Conservation (phyloP, 2,329 filamentous ascomycete genomes). For the Ascochyta lentis region DNA sequence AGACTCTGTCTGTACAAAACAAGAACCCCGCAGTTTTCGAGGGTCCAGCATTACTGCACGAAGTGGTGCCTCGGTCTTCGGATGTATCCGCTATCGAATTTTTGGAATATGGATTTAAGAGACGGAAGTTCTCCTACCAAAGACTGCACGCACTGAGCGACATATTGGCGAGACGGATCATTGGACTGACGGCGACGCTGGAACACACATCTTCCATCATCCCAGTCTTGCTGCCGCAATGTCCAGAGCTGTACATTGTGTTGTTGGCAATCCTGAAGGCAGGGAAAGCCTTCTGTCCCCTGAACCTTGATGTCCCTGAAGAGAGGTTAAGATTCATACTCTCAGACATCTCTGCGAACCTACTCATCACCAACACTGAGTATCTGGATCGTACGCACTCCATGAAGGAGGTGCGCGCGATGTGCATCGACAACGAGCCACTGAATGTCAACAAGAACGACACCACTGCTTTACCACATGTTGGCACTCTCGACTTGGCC, state of each 20-base stretch:
- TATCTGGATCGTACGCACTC: slow-evolving; percentile 52
- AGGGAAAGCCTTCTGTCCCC: slow-evolving; percentile 84
- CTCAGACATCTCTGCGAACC: slow-evolving; percentile 72
- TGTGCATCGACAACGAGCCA: slow-evolving; percentile 54
- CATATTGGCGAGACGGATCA: slow-evolving; percentile 56
- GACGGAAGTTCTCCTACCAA: slow-evolving; percentile 64
- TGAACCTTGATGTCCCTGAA: slow-evolving; percentile 77
- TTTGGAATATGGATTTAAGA: slow-evolving; percentile 56
- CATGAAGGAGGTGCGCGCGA: slow-evolving; percentile 43
- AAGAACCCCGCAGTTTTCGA: slow-evolving; percentile 57
- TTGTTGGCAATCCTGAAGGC: slow-evolving; percentile 79
- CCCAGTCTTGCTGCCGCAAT: slow-evolving; percentile 80
- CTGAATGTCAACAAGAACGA: slow-evolving; percentile 27
- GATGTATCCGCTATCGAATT: slow-evolving; percentile 67
- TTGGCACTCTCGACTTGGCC: slow-evolving; percentile 60
- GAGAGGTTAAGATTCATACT: slow-evolving; percentile 83
- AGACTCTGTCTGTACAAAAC: slow-evolving; percentile 59
- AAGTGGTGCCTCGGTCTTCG: slow-evolving; percentile 63
- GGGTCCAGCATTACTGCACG: slow-evolving; percentile 65
- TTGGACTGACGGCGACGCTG: slow-evolving; percentile 26
- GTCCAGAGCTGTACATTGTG: slow-evolving; percentile 76
- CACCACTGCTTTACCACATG: not conserved
- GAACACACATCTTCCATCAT: slow-evolving; percentile 60
- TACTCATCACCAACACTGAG: slow-evolving; percentile 69
- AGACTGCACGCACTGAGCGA: slow-evolving; percentile 67